A percentile compares a stretch with the other conserved stretches of the same genome.
These are phyloP conservation scores for Multifurca ochricompacta DNA, from an alignment of 768 basidiomycete genomes.

Conservation along the genomic window DNA sequence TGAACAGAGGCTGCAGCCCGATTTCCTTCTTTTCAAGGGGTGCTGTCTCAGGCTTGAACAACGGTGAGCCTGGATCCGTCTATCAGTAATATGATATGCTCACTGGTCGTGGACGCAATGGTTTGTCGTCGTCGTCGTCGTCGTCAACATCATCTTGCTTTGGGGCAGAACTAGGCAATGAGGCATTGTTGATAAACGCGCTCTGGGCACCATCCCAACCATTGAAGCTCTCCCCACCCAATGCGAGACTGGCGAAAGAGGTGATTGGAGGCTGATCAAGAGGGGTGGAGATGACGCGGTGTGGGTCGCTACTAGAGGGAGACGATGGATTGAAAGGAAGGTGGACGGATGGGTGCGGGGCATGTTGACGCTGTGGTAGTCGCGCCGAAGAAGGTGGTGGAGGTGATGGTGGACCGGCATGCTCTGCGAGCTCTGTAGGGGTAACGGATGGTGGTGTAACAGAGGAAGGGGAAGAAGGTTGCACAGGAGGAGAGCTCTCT, in stretches of 20 bases:
- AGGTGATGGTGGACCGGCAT: constrained; percentile 17
- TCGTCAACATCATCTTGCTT: constrained; percentile 21
- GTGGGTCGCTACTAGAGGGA: constrained; percentile 3
- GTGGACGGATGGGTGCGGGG: constrained; percentile 8
- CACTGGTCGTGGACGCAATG: constrained; percentile 22
- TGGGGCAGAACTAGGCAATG: neutral
- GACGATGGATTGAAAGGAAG: constrained; percentile 1
- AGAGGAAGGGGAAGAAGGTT: constrained; percentile 5
- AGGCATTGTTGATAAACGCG: constrained; percentile 27
- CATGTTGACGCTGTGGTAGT: constrained; percentile 18
- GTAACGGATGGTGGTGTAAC: constrained; percentile 9
- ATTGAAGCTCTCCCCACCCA: constrained; percentile 39
- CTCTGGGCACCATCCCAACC: constrained; percentile 43
- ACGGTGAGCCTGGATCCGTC: neutral
- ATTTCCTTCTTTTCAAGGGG: constrained; percentile 30
- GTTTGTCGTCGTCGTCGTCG: constrained; percentile 31
- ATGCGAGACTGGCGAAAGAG: constrained; percentile 38
- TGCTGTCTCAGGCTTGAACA: constrained; percentile 2
- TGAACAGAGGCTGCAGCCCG: constrained; percentile 61
- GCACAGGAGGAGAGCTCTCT: neutral
- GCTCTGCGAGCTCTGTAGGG: neutral
- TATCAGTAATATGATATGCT: constrained; percentile 21
- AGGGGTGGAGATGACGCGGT: constrained; percentile 24
- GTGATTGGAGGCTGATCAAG: constrained; percentile 25
- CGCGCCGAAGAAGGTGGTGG: constrained; percentile 17